Conservation (phyloP, 1,284 basidiomycete species). For the Sporisorium graminicola region DNA sequence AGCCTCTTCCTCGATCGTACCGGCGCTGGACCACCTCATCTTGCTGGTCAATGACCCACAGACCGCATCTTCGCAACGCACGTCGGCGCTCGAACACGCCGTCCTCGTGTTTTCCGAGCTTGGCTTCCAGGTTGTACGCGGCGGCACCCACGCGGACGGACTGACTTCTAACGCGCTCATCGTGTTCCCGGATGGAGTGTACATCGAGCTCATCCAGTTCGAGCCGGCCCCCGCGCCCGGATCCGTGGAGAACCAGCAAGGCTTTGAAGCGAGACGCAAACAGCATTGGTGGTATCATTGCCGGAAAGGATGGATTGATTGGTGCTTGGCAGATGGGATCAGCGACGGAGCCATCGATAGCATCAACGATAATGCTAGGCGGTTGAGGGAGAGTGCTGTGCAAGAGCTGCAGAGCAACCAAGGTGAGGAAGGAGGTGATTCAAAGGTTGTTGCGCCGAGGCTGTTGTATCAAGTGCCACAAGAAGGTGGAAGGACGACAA, state of each 20-base stretch:
- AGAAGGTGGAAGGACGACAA: conserved; percentile 43
- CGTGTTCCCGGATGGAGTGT: conserved; percentile 55
- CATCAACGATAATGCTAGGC: conserved; percentile 41
- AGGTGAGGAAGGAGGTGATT: conserved; percentile 2
- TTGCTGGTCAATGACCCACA: conserved; percentile 40
- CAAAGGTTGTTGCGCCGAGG: conserved; percentile 15
- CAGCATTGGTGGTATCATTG: conserved; percentile 55
- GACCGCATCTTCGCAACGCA: conserved; percentile 21
- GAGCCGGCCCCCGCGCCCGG: conserved; percentile 12
- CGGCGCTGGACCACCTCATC: conserved; percentile 58
- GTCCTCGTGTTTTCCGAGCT: conserved; percentile 44
- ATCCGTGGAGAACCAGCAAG: conserved; percentile 29
- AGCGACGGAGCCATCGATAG: conserved; percentile 33
- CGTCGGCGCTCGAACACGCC: conserved; percentile 31
- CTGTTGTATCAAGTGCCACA: conserved; percentile 30
- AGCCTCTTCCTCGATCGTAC: conserved; percentile 16
- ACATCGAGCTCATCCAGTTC: conserved; percentile 60
- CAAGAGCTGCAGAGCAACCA: conserved; percentile 9
- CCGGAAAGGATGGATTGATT: conserved; percentile 57
- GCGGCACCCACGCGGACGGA: conserved; percentile 51
- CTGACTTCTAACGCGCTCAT: conserved; percentile 58
- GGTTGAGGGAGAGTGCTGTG: conserved; percentile 25
- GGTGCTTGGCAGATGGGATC: conserved; percentile 47
- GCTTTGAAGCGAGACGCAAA: conserved; percentile 34
- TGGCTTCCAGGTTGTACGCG: conserved; percentile 53